A percentile compares a stretch with the other conserved stretches of the same genome.
Conservation (phyloP, 345 rosid species). For the Erucastrum elatum region DNA sequence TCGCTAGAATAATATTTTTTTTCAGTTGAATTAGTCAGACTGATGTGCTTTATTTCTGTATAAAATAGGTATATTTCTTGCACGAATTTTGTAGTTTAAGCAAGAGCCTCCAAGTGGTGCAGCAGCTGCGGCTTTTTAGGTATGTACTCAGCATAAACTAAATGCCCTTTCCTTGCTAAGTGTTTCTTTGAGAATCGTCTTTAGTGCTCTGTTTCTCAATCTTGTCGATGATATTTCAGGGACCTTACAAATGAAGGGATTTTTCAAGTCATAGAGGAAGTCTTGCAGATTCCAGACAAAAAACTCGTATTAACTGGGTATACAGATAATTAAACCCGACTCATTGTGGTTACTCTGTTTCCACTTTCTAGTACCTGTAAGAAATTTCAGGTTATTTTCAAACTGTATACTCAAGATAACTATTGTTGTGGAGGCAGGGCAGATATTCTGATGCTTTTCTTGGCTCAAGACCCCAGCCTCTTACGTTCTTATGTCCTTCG, state of each 20-base stretch:
- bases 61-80: conserved; percentile 82
- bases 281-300: conserved; percentile 84
- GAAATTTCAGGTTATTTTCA: not conserved
- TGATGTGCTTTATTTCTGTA: conserved; percentile 30
- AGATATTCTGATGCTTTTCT: conserved; percentile 96
- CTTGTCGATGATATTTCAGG: conserved; percentile 49
- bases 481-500: conserved; percentile 86
- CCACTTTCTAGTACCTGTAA: conserved; percentile 2
- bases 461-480: conserved; percentile 96
- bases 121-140: conserved; percentile 96
- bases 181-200: not conserved
- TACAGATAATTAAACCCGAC: conserved; percentile 11
- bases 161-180: not conserved
- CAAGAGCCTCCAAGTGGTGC: conserved; percentile 94
- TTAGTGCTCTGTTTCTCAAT: not conserved
- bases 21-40: conserved; percentile 21
- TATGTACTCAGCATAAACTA: conserved; percentile 37
- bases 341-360: conserved; percentile 22
- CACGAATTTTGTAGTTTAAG: conserved; percentile 94
- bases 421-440: conserved; percentile 87
- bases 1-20: not conserved
- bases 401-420: conserved; percentile 30
- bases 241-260: conserved; percentile 89
- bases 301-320: conserved; percentile 97
- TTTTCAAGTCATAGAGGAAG: conserved; percentile 75